phyloP scores from a whole-genome alignment of 225 moss, liverwort and hornwort species.

The Rhytidiadelphus loreus region DNA sequence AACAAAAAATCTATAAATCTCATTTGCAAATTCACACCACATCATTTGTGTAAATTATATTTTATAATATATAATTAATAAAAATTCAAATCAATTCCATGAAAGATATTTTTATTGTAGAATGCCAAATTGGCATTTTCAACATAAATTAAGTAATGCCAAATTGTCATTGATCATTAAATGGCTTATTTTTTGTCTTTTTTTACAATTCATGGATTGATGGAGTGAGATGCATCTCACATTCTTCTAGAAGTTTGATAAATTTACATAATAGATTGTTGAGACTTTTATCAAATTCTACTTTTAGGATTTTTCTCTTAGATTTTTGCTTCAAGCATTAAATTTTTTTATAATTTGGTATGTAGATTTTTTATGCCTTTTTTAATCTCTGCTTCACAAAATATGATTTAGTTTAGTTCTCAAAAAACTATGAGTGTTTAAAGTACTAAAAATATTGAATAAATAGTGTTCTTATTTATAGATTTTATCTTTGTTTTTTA shows the following conservation, averaged over 20 bases:
- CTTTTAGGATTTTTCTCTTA: neutral
- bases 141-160: neutral
- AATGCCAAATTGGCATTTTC: neutral
- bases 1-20: neutral
- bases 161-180: neutral
- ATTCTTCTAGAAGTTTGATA: neutral
- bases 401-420: fast-evolving
- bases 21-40: neutral
- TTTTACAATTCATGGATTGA: fast-evolving
- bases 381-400: neutral
- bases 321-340: fast-evolving
- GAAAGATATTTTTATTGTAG: neutral
- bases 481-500: neutral
- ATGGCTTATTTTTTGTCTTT: neutral
- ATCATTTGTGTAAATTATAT: neutral
- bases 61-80: neutral
- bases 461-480: neutral
- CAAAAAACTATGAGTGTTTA: neutral
- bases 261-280: neutral
- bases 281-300: neutral
- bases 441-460: neutral
- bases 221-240: too few species aligned
- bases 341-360: neutral
- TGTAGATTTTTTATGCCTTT: neutral
- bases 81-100: neutral